Conservation (phyloP, 768 basidiomycete genomes). For the Xerocomellus intermedius region DNA sequence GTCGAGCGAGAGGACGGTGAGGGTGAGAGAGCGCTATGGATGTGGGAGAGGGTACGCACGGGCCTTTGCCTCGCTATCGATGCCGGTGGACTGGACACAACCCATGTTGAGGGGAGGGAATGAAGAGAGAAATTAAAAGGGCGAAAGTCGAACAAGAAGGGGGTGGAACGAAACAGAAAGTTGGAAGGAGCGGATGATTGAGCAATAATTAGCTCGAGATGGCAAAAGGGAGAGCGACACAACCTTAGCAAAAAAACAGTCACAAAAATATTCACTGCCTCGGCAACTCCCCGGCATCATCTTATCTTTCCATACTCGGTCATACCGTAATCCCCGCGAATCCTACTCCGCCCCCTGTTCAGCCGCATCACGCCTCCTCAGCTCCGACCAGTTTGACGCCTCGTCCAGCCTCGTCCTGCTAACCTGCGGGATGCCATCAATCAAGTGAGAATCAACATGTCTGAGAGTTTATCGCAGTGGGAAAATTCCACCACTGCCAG, state of each 20-base stretch:
- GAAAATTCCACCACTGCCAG: neutral
- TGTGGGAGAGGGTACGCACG: conserved; percentile 48
- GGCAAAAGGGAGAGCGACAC: conserved; percentile 12
- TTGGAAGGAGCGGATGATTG: conserved; percentile 24
- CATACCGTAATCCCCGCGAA: conserved; percentile 16
- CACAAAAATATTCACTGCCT: conserved; percentile 13
- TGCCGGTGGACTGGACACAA: conserved; percentile 66
- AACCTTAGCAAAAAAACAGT: neutral
- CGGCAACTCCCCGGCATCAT: conserved; percentile 19
- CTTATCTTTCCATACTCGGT: conserved; percentile 11
- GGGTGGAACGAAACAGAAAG: conserved; percentile 9
- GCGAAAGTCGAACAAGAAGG: conserved; percentile 2
- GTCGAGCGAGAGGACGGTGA: neutral
- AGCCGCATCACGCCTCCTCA: too few relatives aligned
- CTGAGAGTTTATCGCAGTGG: neutral
- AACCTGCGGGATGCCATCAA: too few relatives aligned
- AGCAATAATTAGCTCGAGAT: conserved; percentile 27
- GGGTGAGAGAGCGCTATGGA: too few relatives aligned
- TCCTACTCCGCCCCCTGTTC: neutral
- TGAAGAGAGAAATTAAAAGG: conserved; percentile 7
- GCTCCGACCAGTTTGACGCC: too few relatives aligned
- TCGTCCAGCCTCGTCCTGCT: too few relatives aligned
- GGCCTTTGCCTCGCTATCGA: conserved; percentile 81
- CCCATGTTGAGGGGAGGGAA: conserved; percentile 48
- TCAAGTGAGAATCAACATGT: neutral